Conservation (phyloP, 2,329 filamentous ascomycete genomes). For the Lithohypha guttulata region DNA sequence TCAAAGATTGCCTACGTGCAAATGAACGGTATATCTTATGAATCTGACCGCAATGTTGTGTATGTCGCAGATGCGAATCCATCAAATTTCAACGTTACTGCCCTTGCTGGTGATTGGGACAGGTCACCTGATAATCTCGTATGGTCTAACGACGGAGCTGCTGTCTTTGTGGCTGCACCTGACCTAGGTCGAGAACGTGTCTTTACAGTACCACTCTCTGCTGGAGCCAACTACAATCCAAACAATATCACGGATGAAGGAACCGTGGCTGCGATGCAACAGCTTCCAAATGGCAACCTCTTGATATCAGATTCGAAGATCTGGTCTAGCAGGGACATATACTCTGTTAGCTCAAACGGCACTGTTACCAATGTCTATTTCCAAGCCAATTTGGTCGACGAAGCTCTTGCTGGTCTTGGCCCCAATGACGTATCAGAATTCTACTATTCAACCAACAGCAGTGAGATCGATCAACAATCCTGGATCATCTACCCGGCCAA, state of each 20-base stretch:
- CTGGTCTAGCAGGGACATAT: slow-evolving; percentile 29
- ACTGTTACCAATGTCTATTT: slow-evolving; percentile 24
- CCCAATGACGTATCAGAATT: slow-evolving; percentile 29
- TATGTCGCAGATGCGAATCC: slow-evolving; percentile 31
- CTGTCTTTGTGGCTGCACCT: slow-evolving; percentile 65
- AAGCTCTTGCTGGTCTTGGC: slow-evolving; percentile 28
- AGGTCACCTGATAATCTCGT: slow-evolving; percentile 40
- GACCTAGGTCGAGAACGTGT: slow-evolving; percentile 47
- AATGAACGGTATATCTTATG: slow-evolving; percentile 68
- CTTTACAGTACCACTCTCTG: slow-evolving; percentile 28
- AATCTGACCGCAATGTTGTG: slow-evolving; percentile 57
- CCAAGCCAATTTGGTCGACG: slow-evolving; percentile 31
- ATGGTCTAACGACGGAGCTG: slow-evolving; percentile 45
- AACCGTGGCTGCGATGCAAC: slow-evolving; percentile 23
- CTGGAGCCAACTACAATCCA: slow-evolving; percentile 26
- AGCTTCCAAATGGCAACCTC: slow-evolving; percentile 23
- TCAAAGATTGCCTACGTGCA: slow-evolving; percentile 62
- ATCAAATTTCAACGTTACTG: slow-evolving; percentile 28
- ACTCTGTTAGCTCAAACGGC: slow-evolving; percentile 25
- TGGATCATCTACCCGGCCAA: slow-evolving; percentile 36
- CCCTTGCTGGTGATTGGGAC: slow-evolving; percentile 38
- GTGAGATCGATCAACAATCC: slow-evolving; percentile 29
- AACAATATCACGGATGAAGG: slow-evolving; percentile 29
- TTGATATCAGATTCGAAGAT: slow-evolving; percentile 28
- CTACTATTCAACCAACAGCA: slow-evolving; percentile 29